Conservation (phyloP, 2,329 filamentous ascomycete species). For the Hypoxylon sp. region DNA sequence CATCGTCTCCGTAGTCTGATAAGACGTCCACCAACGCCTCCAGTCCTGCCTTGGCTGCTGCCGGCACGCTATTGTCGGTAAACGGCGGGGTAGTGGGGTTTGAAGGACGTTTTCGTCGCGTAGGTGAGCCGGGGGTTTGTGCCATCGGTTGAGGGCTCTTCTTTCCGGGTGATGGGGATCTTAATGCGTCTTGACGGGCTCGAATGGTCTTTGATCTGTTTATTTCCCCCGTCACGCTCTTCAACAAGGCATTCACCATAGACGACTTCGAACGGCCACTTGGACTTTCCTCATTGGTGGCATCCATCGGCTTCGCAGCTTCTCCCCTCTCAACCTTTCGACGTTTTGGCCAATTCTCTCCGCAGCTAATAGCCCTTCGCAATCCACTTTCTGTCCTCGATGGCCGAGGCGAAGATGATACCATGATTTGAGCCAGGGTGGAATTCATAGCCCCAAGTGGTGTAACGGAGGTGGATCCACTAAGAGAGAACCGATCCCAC, state of each 20-base stretch:
- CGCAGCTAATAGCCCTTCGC: conserved; percentile 78
- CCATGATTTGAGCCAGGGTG: conserved; percentile 74
- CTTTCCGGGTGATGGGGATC: conserved; percentile 64
- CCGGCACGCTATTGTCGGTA: conserved; percentile 12
- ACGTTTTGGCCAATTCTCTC: conserved; percentile 79
- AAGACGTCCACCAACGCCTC: conserved; percentile 35
- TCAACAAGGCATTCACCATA: conserved; percentile 74
- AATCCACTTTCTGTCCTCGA: conserved; percentile 65
- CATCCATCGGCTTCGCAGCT: conserved; percentile 54
- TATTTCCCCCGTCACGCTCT: conserved; percentile 73
- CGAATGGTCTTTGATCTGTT: conserved; percentile 59
- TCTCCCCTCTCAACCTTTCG: conserved; percentile 70
- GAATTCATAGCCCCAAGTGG: conserved; percentile 67
- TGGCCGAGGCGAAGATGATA: conserved; percentile 79
- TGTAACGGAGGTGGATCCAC: conserved; percentile 61
- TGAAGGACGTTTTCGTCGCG: conserved; percentile 43
- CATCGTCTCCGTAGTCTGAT: conserved; percentile 70
- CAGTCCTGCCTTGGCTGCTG: conserved; percentile 11
- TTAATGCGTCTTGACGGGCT: conserved; percentile 51
- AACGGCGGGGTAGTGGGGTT: conserved; percentile 38
- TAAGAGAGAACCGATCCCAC: conserved; percentile 81
- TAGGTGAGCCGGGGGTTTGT: conserved; percentile 38
- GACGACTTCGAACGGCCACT: conserved; percentile 69
- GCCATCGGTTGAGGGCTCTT: conserved; percentile 48
- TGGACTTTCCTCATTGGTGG: conserved; percentile 58